Base-by-base conservation (phyloP, 2,329 filamentous ascomycete species). In the Alternaria burnsii region DNA sequence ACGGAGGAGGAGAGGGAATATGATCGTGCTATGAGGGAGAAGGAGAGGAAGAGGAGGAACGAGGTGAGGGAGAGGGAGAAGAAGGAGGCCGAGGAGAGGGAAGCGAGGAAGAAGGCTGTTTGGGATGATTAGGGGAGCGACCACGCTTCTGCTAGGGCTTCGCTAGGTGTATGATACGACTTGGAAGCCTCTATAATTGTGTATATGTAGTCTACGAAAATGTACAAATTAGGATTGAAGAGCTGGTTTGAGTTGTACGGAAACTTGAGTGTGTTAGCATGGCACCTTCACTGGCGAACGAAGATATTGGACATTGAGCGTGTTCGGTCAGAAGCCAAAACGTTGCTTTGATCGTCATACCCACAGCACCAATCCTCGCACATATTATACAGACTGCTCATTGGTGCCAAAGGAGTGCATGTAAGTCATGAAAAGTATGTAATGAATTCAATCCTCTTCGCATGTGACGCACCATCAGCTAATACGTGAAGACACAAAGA, bases 1-100 rank as follows among this genome's bases (percentile, higher is more conserved):
- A 97, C 93, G 1, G 93, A 96, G 64, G 94, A 97, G 80, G 91
- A 97, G 83, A 86, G 85, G 70, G 91, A 92, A 55, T 98, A 95
- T 76, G 94, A 98, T 72, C 87, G 85, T 67, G 90, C 91, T 1
- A 83, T 95, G 62, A 88, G 90, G 71, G 91, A 97, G 79, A 91
- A 94, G 80, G 94, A 97, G 83, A 89, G 88, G 71, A 93, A 88
- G 82, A 86, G 87, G 69, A 83, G 89, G 60, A 91, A 94, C 59
- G 86, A 88, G 70, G 92, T 94, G 77, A 88, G 84, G 73, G 88
- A 88, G 58, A 87, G 87, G 58, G 87, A 89, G 78, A 86, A 82
- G 66, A 84, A 82, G 71, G 85, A 86, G 65, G 87, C 87, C 71
- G 87, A 90, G 71, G 87, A 88, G 34, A 83, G 82, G 46, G 91